phyloP scores from a whole-genome alignment of 768 basidiomycete species.

The Cubamyces lactineus region DNA sequence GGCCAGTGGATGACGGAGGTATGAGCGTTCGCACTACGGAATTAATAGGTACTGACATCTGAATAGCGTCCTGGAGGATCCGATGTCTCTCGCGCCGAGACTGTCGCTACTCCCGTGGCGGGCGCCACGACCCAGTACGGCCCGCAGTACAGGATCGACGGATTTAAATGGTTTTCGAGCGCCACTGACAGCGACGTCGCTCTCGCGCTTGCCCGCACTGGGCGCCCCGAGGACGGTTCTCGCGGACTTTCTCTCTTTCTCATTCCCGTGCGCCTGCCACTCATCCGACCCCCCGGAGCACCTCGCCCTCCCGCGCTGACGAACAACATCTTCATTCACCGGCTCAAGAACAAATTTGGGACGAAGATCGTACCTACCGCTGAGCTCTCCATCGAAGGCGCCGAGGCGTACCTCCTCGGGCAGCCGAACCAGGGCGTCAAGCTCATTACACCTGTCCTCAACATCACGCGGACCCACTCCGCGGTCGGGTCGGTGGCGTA shows the following conservation, averaged over 20 bases:
- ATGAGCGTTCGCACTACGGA: constrained; percentile 14
- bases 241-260: constrained; percentile 75
- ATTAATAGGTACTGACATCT: neutral
- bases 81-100: constrained; percentile 76
- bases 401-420: constrained; percentile 69
- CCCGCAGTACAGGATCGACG: constrained; percentile 59
- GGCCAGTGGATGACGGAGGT: constrained; percentile 90
- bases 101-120: constrained; percentile 49
- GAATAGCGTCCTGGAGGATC: constrained; percentile 72
- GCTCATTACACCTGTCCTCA: constrained; percentile 69
- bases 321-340: constrained; percentile 71
- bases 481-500: constrained; percentile 57
- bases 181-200: constrained; percentile 78
- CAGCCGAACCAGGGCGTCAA: constrained; percentile 61
- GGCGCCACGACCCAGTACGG: constrained; percentile 44
- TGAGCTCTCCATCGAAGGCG: constrained; percentile 62
- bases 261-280: constrained; percentile 60
- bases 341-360: constrained; percentile 80
- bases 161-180: constrained; percentile 86
- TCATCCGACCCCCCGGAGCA: constrained; percentile 46
- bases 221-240: constrained; percentile 55
- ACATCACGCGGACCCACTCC: constrained; percentile 72
- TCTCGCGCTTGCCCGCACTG: constrained; percentile 75
- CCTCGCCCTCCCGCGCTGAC: constrained; percentile 50
- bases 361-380: constrained; percentile 77